Conservation (phyloP, 495 filamentous ascomycete species). For the Pseudotulostoma volvatum region DNA sequence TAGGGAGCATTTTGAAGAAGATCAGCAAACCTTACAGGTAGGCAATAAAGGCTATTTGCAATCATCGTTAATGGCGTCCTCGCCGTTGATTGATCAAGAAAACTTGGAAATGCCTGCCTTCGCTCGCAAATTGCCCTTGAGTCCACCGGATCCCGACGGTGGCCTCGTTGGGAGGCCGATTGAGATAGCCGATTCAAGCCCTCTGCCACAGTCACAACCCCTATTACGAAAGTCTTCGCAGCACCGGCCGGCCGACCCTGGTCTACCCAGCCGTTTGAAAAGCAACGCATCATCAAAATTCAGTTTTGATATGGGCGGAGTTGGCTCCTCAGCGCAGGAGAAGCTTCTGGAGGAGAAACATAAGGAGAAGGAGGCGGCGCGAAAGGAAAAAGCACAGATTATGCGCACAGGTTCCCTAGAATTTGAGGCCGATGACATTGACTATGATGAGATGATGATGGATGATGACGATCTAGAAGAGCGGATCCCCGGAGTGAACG, state of each 20-base stretch:
- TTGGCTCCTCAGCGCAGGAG: constrained; percentile 67
- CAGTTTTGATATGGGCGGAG: constrained; percentile 71
- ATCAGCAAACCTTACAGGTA: constrained; percentile 30
- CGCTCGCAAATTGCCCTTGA: constrained; percentile 33
- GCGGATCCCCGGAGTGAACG: constrained; percentile 57
- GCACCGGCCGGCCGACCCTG: too few species aligned
- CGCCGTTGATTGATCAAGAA: constrained; percentile 17
- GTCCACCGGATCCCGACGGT: constrained; percentile 14
- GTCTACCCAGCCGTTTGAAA: constrained; percentile 56
- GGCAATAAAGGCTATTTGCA: constrained; percentile 35
- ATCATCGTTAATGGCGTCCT: constrained; percentile 27
- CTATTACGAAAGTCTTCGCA: too few species aligned
- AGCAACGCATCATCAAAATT: constrained; percentile 70
- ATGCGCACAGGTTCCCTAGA: constrained; percentile 34
- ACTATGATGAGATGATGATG: constrained; percentile 49
- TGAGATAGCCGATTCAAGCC: constrained; percentile 1
- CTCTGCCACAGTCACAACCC: constrained; percentile 5
- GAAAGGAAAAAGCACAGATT: constrained; percentile 18
- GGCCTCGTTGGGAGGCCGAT: constrained; percentile 4
- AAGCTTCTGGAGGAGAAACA: constrained; percentile 74
- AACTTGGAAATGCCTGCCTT: constrained; percentile 30
- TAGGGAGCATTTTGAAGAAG: constrained; percentile 52
- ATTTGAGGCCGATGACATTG: constrained; percentile 45
- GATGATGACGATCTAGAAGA: constrained; percentile 63
- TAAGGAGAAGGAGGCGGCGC: constrained; percentile 46